Base-by-base conservation (phyloP, 352 stramenopile species). In the Globisporangium nagaii region DNA sequence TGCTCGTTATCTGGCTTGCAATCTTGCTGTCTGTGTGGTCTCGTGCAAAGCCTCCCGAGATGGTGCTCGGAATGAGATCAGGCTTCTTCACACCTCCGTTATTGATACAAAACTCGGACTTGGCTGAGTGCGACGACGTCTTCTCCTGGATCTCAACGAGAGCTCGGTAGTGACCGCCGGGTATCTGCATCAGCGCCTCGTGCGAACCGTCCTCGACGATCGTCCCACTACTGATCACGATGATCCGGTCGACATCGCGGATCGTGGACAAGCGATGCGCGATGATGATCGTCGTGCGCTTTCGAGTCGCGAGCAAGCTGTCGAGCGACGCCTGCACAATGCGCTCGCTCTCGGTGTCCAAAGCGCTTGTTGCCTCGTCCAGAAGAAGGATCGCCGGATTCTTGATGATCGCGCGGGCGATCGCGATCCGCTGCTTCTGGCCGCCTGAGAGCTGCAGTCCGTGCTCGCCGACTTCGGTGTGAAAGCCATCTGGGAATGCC, bases 361-460 rank as follows among this genome's bases (percentile, higher is more conserved):
- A 4, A 4, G 45, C 45, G 24, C 45, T 53, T 5, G 45, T 53
- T 4, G 45, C 45, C 24, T 53, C 45, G 32, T 53, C 86, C 2
- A 96, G 56, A 7, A 96, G 60, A 19, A 96, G 68, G 17, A 96
- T 66, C 12, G 56, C 53, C 9, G 85, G 86, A 34, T 94, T 75
- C 19, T 73, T 66, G 30, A 97, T 53, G 27, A 97, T 62, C 2
- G 86, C 91, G 34, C 92, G 67, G 6, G 88, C 88, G 56, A 98
- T 97, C 3, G 84, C 81, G 40, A 98, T 79, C 24, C 90, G 62
- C 63, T 98, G 93, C 56, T 96, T 96, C 75, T 98, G 91, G 6
- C 94, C 94, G 32, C 90, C 92, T 22, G 70, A 95, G 15, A 98
- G 66, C 42, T 81, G 66, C 5, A 60, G 62, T 7, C 81, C 79